Base-by-base conservation (phyloP, 495 filamentous ascomycete genomes). In the Copromyces sp. region DNA sequence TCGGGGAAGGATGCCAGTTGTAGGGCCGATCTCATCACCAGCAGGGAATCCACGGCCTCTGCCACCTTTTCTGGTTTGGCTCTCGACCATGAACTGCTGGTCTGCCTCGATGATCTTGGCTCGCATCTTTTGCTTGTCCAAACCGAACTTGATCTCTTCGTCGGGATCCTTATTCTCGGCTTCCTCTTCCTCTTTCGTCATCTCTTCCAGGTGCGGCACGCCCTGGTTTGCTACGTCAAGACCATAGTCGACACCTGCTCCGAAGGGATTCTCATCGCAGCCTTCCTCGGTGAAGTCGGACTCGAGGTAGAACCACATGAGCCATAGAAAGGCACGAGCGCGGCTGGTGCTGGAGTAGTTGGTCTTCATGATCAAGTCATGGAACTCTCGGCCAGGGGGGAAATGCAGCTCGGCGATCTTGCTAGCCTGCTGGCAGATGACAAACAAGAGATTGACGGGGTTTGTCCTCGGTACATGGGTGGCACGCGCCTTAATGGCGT, bases 291-390 rank as follows among this genome's bases (percentile, higher is more conserved):
- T 90, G 77, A 97, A 98, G 79, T 98, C 92, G 69, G 94, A 95
- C 82, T 99, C 96, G n/a, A 98, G 85, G 80, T 99, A 98, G 85
- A 93, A 97, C 95, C 95, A 99, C 90, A 99, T 97, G 73, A 99
- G 81, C 95, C 95, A 99, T 17, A 99, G 82, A 78, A 99, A 99
- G 2, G 94, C 95, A 70, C 83, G 91, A 1, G 96, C 95, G 71
- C 95, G 88, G 77, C 91, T 95, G 77, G 86, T 83, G 79, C 94
- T 97, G 70, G 91, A 94, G 37, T 94, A 85, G 29, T 91, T 91
- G 3, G 89, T 89, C 76, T 93, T 88, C 94, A 98, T 98, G 74
- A 99, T 91, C 4, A 99, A 87, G 76, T 99, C 95, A 78, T 97
- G 97, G 81, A 99, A 99, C 81, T 99, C 95, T 73, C 90, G 87